phyloP scores from a whole-genome alignment of 2,329 filamentous ascomycete species.

The Cryoendolithus antarcticus region DNA sequence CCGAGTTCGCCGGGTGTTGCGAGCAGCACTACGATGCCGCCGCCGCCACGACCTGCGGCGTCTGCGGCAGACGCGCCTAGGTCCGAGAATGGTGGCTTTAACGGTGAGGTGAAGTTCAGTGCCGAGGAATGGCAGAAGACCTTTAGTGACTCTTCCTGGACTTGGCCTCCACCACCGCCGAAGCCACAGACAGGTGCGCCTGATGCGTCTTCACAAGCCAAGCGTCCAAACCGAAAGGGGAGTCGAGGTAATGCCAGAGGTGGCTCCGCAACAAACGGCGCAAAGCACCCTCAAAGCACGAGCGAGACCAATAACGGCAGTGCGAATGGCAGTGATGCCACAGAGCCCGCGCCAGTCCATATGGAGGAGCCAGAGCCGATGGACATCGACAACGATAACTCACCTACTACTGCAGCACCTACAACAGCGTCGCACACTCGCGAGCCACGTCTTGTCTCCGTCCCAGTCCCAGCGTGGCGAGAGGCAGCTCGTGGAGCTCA shows the following conservation, averaged over 20 bases:
- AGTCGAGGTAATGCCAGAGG: too few relatives aligned
- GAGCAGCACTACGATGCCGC: conserved; percentile 1
- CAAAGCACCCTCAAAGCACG: too few relatives aligned
- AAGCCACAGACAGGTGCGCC: conserved; percentile 4
- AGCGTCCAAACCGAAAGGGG: too few relatives aligned
- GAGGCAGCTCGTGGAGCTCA: conserved; percentile 12
- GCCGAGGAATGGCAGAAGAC: conserved; percentile 31
- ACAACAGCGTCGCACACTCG: conserved; percentile 8
- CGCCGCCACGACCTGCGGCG: conserved; percentile 8
- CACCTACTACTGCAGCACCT: conserved; percentile 16
- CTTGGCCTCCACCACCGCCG: conserved; percentile 13
- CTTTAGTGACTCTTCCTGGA: conserved; percentile 33
- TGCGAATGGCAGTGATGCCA: not conserved
- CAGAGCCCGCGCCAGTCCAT: conserved; percentile 15
- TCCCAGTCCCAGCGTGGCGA: conserved; percentile 21
- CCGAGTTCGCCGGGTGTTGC: conserved; percentile 1
- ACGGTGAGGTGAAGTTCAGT: conserved; percentile 24
- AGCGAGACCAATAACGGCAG: too few relatives aligned
- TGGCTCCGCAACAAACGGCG: too few relatives aligned
- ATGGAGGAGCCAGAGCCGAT: conserved; percentile 26
- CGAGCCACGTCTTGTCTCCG: conserved; percentile 21
- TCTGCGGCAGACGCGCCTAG: conserved; percentile 8
- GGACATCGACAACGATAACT: conserved; percentile 31
- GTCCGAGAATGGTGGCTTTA: conserved; percentile 1
- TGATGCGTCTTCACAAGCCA: too few relatives aligned